Evolutionary conservation across 352 stramenopile species (phyloP).

Genomic region (Thalassiosira mediterranea): DNA sequence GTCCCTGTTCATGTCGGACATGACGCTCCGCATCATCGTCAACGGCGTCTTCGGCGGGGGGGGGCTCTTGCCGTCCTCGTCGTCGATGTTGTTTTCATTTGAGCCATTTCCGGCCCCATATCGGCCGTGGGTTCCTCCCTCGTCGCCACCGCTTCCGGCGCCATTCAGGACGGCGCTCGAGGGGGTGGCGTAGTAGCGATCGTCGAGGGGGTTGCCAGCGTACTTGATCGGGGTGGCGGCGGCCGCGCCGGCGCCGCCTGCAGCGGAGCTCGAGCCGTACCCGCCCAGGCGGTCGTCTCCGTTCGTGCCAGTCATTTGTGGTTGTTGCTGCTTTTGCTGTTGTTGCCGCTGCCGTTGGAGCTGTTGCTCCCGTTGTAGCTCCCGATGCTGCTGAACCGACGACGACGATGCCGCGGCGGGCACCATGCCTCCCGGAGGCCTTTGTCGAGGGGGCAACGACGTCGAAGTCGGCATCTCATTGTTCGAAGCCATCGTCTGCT

Average conservation of each 20-base stretch:
- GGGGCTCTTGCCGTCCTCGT: not conserved
- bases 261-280: not conserved
- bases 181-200: not conserved
- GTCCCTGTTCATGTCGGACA: constrained; percentile 34
- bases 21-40: constrained; percentile 47
- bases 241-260: not conserved
- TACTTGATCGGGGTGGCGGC: too few species aligned
- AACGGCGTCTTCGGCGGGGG: constrained; percentile 35
- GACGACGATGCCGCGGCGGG: too few species aligned
- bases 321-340: constrained; percentile 6
- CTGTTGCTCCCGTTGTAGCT: not conserved
- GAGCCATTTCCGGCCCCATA: not conserved
- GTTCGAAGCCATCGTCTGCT: too few species aligned
- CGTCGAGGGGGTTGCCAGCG: too few species aligned
- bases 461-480: too few species aligned
- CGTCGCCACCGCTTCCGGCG: too few species aligned
- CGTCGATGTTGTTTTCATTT: not conserved
- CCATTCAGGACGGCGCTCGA: too few species aligned
- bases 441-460: too few species aligned
- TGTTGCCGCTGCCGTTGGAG: not conserved
- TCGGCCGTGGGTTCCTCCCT: too few species aligned
- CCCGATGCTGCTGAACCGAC: too few species aligned
- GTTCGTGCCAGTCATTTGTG: constrained; percentile 1
- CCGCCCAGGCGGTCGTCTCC: not conserved
- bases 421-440: too few species aligned